Conservation (phyloP, 176 grass and related monocot species). For the Musa troglodytarum region DNA sequence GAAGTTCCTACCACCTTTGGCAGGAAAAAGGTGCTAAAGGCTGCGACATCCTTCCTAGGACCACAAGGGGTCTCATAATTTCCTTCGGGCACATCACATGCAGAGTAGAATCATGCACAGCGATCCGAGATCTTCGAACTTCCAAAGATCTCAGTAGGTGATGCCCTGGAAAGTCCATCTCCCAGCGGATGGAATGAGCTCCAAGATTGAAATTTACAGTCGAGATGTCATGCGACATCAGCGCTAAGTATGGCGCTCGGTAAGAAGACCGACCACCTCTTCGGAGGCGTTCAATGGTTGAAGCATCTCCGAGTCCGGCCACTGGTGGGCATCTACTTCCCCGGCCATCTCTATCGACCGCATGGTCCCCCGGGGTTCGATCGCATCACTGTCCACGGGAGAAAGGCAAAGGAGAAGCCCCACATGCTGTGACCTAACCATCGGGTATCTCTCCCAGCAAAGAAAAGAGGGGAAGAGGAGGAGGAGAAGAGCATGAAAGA, state of each 20-base stretch:
- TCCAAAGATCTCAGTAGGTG: neutral
- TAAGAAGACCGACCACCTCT: too few species aligned
- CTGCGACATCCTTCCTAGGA: neutral
- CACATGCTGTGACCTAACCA: neutral
- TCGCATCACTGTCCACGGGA: neutral
- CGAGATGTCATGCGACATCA: too few species aligned
- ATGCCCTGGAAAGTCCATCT: too few species aligned
- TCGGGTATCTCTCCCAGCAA: neutral
- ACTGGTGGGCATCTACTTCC: neutral
- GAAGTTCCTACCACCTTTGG: neutral
- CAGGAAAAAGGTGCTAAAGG: neutral
- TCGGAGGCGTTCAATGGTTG: neutral
- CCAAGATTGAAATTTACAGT: too few species aligned
- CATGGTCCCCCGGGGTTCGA: neutral
- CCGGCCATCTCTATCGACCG: neutral
- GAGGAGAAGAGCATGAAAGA: neutral
- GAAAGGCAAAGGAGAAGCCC: slow-evolving; percentile 1
- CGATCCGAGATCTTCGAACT: neutral
- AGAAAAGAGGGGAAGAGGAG: neutral
- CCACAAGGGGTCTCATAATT: neutral
- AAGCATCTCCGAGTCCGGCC: neutral
- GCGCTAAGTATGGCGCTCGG: too few species aligned
- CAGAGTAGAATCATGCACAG: neutral
- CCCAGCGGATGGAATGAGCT: too few species aligned
- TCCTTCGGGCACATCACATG: neutral